Evolutionary conservation across 1,284 basidiomycete species (phyloP), one percentile per base, ranked within the genome.

Genomic region (Hymenochaete sp.): DNA sequence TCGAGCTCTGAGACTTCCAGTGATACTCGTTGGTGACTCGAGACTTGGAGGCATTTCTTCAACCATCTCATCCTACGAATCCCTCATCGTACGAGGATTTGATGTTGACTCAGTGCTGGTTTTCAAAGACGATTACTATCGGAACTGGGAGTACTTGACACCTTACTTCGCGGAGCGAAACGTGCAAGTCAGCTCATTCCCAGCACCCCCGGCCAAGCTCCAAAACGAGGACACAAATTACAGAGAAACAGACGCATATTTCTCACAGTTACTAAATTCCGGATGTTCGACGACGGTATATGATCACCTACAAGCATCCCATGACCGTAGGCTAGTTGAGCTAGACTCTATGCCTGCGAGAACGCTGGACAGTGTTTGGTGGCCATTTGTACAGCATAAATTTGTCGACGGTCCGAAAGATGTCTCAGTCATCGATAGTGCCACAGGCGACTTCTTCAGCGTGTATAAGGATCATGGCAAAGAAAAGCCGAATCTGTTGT

Each of bases 311-410:
- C 81, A 89, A 52, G 45, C 62, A 3, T 64, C 71, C 19, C 93
- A 98, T 61, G 49, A 59, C 0, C 55, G 61, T 25, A 74, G 93
- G 8, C 62, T 96, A 6, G 58, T 70, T 2, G 76, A 87, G 36
- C 72, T 98, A 3, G 70, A 77, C 36, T 77, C 80, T 0, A 89
- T 96, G 80, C 80, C 90, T 1, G 65, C 69, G 10, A 74, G 93
- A 24, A 83, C 92, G 0, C 65, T 87, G 39, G 73, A 90, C 43
- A 73, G 72, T 1, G 72, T 96, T 45, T 98, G 95, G 95, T 98
- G 93, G 92, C 95, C 95, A 0, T 98, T 98, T 60, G 91, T 93
- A 1, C 95, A 98, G 59, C 95, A 98, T 56, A 79, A 79, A 0
- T 68, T 81, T 29, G 68, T 90, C 32, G 73, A 77, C 50, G 68